phyloP scores from a whole-genome alignment of 768 basidiomycete species.

The Rhizopogon vesiculosus region DNA sequence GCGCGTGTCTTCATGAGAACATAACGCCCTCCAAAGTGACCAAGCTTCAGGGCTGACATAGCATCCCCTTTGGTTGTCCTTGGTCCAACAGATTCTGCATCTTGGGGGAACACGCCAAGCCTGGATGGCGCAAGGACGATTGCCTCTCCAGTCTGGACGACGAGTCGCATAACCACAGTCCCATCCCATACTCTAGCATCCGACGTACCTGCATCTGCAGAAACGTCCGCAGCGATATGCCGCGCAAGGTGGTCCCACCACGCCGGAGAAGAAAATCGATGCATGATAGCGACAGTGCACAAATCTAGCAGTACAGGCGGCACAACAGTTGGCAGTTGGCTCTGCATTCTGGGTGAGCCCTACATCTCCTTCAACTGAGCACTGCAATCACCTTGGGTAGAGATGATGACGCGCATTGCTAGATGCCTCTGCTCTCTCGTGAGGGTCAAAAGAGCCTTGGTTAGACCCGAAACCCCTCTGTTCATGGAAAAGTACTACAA shows the following conservation, averaged over 20 bases:
- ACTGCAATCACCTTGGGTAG: slow-evolving; percentile 49
- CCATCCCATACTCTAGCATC: background rate
- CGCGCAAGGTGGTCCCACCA: slow-evolving; percentile 61
- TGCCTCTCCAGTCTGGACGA: slow-evolving; percentile 53
- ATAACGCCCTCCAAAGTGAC: slow-evolving; percentile 45
- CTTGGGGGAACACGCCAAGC: slow-evolving; percentile 28
- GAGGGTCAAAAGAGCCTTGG: slow-evolving; percentile 44
- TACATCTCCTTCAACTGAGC: background rate
- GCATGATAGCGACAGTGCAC: slow-evolving; percentile 50
- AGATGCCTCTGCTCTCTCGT: slow-evolving; percentile 61
- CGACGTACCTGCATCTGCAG: slow-evolving; percentile 39
- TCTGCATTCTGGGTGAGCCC: slow-evolving; percentile 29
- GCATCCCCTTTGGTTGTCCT: slow-evolving; percentile 12
- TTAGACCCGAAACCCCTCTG: slow-evolving; percentile 40
- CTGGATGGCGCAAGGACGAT: slow-evolving; percentile 60
- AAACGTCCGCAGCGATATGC: slow-evolving; percentile 56
- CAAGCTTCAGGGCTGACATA: background rate
- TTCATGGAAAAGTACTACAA: slow-evolving; percentile 39
- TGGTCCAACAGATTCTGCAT: background rate
- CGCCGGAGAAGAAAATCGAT: slow-evolving; percentile 59
- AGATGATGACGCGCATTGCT: slow-evolving; percentile 59
- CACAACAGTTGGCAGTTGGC: slow-evolving; percentile 61
- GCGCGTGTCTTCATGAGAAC: slow-evolving; percentile 47
- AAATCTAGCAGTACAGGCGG: slow-evolving; percentile 55
- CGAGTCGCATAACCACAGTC: background rate